Percentiles rank a stretch among this genome's conserved stretches.
Conservation (phyloP, 2,329 filamentous ascomycete species). For the Fusarium ambrosium region DNA sequence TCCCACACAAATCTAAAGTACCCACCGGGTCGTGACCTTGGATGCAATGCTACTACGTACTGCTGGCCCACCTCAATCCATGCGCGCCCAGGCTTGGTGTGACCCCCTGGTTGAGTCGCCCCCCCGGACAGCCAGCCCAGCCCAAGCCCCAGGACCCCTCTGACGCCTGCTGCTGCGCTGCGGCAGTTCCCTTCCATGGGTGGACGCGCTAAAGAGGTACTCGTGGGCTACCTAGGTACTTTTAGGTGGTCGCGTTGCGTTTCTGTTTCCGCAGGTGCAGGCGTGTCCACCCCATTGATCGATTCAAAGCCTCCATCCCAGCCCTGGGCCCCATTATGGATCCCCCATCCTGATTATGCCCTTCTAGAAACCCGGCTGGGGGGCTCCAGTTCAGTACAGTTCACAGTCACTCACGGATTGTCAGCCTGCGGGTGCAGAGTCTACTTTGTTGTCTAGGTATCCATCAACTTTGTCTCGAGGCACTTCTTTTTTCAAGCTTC, state of each 20-base stretch:
- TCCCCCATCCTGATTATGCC: conserved; percentile 11
- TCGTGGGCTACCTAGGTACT: neutral
- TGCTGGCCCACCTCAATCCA: neutral
- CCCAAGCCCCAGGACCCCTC: conserved; percentile 27
- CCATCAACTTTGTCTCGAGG: conserved; percentile 1
- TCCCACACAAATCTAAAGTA: conserved; percentile 26
- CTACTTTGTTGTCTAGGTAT: conserved; percentile 14
- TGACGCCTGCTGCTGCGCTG: conserved; percentile 22
- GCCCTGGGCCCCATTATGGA: conserved; percentile 1
- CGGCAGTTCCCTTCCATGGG: conserved; percentile 29
- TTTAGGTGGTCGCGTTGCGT: conserved; percentile 5
- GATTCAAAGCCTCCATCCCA: conserved; percentile 23
- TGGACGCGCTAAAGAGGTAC: conserved; percentile 32
- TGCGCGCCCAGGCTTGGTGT: neutral
- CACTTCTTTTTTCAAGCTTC: neutral
- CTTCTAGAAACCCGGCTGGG: conserved; percentile 37
- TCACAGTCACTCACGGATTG: conserved; percentile 8
- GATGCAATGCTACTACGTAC: neutral
- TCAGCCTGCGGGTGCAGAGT: conserved; percentile 10
- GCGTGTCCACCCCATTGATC: conserved; percentile 1
- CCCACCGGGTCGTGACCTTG: conserved; percentile 8
- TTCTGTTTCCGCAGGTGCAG: conserved; percentile 8
- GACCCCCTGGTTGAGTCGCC: neutral
- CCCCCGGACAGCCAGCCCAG: neutral
- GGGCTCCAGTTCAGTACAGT: neutral